Conservation (phyloP, 1,139 yeast species). For the Nakaseomyces glabratus region DNA sequence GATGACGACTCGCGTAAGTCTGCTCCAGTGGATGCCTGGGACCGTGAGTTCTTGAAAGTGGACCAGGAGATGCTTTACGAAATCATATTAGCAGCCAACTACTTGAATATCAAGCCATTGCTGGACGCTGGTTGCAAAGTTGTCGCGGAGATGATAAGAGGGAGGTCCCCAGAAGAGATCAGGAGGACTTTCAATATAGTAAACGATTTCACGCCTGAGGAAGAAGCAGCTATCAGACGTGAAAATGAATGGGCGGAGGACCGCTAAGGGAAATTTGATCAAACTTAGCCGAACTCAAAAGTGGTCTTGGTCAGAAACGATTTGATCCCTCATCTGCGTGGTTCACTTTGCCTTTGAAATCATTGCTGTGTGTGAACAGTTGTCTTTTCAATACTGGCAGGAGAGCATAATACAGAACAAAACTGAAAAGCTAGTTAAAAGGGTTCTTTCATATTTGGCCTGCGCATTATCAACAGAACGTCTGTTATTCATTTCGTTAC, state of each 20-base stretch:
- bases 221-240: constrained; percentile 93
- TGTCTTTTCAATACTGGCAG: too few species aligned
- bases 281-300: too few species aligned
- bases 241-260: constrained; percentile 99
- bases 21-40: constrained; percentile 92
- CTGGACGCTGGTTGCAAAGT: constrained; percentile 94
- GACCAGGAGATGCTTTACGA: constrained; percentile 98
- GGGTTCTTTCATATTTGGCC: too few species aligned
- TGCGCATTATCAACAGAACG: too few species aligned
- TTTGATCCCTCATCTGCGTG: too few species aligned
- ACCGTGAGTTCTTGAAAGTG: constrained; percentile 85
- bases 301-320: too few species aligned
- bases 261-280: constrained; percentile 54
- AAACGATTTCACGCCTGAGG: constrained; percentile 95
- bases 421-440: too few species aligned
- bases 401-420: too few species aligned
- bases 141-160: constrained; percentile 96
- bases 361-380: too few species aligned
- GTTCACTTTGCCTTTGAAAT: too few species aligned
- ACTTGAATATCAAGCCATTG: constrained; percentile 84
- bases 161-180: constrained; percentile 92
- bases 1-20: constrained; percentile 76
- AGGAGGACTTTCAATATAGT: constrained; percentile 93
- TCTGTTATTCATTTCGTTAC: too few species aligned
- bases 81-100: constrained; percentile 91